These are phyloP conservation scores for Yamadazyma insecticola DNA, from an alignment of 805 yeast species.

Conservation along the genomic window DNA sequence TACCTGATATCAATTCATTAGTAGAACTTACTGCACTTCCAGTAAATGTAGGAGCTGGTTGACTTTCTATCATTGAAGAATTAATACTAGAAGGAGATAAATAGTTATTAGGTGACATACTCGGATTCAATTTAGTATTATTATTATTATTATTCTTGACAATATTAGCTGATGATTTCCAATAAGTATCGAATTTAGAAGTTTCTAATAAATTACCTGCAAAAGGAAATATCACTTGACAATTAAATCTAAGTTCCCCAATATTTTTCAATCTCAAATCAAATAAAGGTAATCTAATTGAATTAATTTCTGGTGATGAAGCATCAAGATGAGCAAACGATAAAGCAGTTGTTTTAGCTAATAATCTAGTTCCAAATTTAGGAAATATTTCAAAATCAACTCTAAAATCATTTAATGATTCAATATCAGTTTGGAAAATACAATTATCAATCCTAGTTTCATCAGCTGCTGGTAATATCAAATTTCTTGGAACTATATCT, in stretches of 20 bases:
- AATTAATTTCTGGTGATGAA: constrained; percentile 35
- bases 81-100: constrained; percentile 30
- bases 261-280: constrained; percentile 77
- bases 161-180: constrained; percentile 81
- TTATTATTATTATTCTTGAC: constrained; percentile 19
- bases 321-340: constrained; percentile 42
- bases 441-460: constrained; percentile 46
- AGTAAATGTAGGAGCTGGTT: constrained; percentile 1
- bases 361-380: constrained; percentile 86
- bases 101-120: constrained; percentile 38
- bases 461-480: constrained; percentile 72
- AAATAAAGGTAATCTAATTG: constrained; percentile 63
- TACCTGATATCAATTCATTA: constrained; percentile 15
- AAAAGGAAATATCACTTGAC: constrained; percentile 86
- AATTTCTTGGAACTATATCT: constrained; percentile 84
- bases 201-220: constrained; percentile 80
- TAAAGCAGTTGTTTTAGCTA: constrained; percentile 84
- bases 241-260: constrained; percentile 74
- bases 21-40: constrained; percentile 12
- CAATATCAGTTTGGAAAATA: constrained; percentile 78
- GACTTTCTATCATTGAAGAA: constrained; percentile 9
- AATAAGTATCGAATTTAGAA: constrained; percentile 89
- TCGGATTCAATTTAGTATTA: constrained; percentile 8
- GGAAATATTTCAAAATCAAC: constrained; percentile 91
- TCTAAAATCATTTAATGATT: constrained; percentile 56